A percentile compares a stretch with the other conserved stretches of the same genome.
Conservation (phyloP, 768 basidiomycete genomes). For the Boletales sp. region DNA sequence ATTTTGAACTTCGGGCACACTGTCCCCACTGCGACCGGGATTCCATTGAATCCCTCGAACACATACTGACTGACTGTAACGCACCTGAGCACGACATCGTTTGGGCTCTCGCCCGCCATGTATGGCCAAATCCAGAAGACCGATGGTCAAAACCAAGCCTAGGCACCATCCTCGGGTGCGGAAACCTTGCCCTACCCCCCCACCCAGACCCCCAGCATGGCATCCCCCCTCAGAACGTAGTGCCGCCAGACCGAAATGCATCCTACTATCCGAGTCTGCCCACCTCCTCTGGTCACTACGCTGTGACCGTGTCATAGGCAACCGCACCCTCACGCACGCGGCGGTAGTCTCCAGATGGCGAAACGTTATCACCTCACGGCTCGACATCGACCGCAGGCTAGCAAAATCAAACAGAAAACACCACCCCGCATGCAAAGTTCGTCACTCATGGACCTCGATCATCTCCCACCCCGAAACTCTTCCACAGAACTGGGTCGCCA, state of each 20-base stretch:
- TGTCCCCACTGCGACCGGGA: constrained; percentile 16
- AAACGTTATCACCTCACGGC: neutral
- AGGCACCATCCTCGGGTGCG: neutral
- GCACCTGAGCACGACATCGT: too few species aligned
- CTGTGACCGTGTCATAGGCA: neutral
- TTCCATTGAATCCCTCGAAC: too few species aligned
- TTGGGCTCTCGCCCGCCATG: too few species aligned
- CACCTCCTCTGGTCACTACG: neutral
- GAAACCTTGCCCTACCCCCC: neutral
- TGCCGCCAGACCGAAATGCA: neutral
- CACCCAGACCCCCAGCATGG: neutral
- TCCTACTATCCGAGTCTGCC: neutral
- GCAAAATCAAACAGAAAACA: too few species aligned
- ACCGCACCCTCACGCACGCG: too few species aligned
- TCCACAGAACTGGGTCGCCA: neutral
- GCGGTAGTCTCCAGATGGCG: neutral
- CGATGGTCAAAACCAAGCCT: neutral
- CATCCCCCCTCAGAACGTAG: neutral
- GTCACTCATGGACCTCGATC: too few species aligned
- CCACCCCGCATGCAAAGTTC: too few species aligned
- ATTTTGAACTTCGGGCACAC: neutral
- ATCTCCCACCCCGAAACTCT: too few species aligned
- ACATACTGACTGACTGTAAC: neutral
- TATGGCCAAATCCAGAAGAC: too few species aligned
- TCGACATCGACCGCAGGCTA: neutral